Percentiles rank a stretch among this genome's conserved stretches.
Evolutionary conservation across 148 eudicot genomes (phyloP).

Genomic region (Arbutus unedo): DNA sequence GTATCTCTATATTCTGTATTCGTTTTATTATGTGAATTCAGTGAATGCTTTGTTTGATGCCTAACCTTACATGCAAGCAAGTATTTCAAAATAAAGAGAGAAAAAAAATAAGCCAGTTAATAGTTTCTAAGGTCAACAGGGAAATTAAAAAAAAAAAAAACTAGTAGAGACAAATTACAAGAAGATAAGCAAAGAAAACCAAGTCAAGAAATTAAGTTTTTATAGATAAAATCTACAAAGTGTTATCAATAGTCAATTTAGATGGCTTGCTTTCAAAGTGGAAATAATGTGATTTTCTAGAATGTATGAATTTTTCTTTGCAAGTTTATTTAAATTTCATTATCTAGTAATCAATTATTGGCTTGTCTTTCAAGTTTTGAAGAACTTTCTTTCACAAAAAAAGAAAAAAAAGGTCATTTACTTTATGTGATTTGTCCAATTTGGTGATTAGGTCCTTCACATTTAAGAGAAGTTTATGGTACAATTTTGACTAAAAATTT

Average conservation of each 20-base stretch:
- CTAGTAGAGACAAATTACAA: background rate
- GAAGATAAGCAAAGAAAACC: background rate
- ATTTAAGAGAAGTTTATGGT: no score
- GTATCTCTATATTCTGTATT: no score
- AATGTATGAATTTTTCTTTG: background rate
- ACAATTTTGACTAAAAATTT: no score
- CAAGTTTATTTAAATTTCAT: background rate
- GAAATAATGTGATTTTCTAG: conserved; percentile 8
- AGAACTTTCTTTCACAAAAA: no score
- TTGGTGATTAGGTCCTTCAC: no score
- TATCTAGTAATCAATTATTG: background rate
- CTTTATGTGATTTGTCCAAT: no score
- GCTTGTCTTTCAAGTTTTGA: no score
- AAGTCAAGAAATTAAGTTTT: conserved; percentile 1
- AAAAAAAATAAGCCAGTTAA: background rate
- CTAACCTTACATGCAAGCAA: background rate
- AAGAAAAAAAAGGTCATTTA: no score
- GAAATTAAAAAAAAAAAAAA: background rate
- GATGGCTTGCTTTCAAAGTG: background rate
- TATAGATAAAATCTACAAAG: background rate
- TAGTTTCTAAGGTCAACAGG: background rate
- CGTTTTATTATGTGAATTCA: no score
- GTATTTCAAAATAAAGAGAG: background rate
- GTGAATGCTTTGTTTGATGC: no score
- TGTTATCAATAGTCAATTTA: background rate